Base-by-base conservation (phyloP, 371 early-diverging fungal genomes). In the Cladochytrium tenue region DNA sequence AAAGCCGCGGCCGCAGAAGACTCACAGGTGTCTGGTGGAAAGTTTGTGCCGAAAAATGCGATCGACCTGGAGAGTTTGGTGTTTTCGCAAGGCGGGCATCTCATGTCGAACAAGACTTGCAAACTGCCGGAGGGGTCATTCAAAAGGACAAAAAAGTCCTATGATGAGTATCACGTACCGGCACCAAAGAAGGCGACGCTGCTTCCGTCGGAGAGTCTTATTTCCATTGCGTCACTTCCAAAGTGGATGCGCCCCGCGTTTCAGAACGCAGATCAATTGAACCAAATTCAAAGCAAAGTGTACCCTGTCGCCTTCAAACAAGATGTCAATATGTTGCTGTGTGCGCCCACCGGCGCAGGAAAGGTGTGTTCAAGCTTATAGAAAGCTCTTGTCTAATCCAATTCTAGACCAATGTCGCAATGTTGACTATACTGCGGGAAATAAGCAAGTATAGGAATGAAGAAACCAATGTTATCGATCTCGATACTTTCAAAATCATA, bases 311-410 rank as follows among this genome's bases (percentile, higher is more conserved):
- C 96, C 0, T 98, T 92, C 75, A 80, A 81, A 43, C 86, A 82
- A 35, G 94, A 97, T 72, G 96, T 93, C 60, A 99, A 99, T 76
- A 75, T 99, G 81, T 80, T 99, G 13, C 81, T 99, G 3, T 97
- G 95, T 81, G 99, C 99, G 26, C 99, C 99, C 0, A 99, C 99
- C 5, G 99, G 99, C 71, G 94, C 99, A 30, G 99, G 99, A 72
- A 98, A 81, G 70, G 67, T 64, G 52, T 64, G 35, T 58, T 52
- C 30, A 17, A 23, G 0, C 32, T 3, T 33, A 27, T 51, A 33
- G 60, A 52, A 3, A 5, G 20, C 25, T 51, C 23, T 17, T 43
- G 55, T 63, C 32, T 57, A 57, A 13, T 35, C 32, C 4, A 23
- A 17, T 25, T 51, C 2, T 50, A 98, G 81, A 99, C 99, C 55